These are phyloP conservation scores for Hirschioporus abietinus DNA, from an alignment of 768 basidiomycete genomes.

Conservation along the genomic window DNA sequence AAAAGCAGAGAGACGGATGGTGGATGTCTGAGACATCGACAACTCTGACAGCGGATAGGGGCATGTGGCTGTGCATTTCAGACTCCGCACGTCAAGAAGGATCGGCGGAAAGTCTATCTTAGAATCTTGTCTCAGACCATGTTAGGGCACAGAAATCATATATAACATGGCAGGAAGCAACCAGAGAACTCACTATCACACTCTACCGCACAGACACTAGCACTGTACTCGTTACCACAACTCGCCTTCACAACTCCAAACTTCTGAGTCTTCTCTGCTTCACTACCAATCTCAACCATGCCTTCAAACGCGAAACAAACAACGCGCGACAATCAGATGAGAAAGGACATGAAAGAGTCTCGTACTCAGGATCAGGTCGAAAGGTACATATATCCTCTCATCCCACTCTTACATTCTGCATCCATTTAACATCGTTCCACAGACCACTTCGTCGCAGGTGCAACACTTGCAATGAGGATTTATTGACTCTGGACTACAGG, in stretches of 20 bases:
- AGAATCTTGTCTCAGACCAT: background rate
- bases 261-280: background rate
- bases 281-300: background rate
- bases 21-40: background rate
- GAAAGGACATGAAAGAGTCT: no score
- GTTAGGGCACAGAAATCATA: background rate
- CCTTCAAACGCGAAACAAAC: background rate
- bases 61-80: background rate
- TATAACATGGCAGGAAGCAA: background rate
- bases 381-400: no score
- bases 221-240: background rate
- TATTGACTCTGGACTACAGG: no score
- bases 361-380: no score
- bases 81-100: background rate
- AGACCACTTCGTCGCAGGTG: no score
- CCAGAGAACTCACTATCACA: no score
- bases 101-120: background rate
- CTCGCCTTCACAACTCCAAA: background rate
- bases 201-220: background rate
- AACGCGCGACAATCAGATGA: no score
- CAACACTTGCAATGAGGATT: no score
- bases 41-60: background rate
- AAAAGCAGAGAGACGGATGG: background rate
- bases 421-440: no score
- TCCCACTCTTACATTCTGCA: no score